Base-by-base conservation (phyloP, 495 filamentous ascomycete genomes). In the Collariella sp. region DNA sequence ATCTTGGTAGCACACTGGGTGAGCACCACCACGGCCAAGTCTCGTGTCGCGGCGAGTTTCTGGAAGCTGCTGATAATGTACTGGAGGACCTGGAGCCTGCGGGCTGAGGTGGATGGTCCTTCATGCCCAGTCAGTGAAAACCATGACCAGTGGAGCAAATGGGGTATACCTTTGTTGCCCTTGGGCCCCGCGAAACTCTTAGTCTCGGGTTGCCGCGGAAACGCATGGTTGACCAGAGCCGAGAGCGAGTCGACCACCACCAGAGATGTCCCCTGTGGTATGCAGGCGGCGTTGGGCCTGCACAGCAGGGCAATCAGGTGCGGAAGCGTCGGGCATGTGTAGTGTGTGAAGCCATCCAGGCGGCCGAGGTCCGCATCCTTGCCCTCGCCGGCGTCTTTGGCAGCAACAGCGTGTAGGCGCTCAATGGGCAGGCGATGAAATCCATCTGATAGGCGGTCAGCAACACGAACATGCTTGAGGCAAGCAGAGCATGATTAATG, bases 231-330 rank as follows among this genome's bases (percentile, higher is more conserved):
- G 56, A 93, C 75, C n/a, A 86, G 72, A 13, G 79, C 81, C 9
- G 88, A 88, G 16, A 93, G 67, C 1, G 83, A 83, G 64, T 93
- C 88, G 59, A 95, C 72, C 10, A 94, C 76, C n/a, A 95, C 59
- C 1, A 95, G 73, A 18, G 68, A 73, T 5, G 84, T 85, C 22
- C 71, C 67, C 29, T 62, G 55, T 0, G 83, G 82, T 15, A 87
- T 78, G 62, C 86, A 83, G 20, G 62, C 62, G 13, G 74, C 57
- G 2, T 80, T 77, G 18, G 86, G 81, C 51, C 83, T 79, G 29
- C 79, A 69, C 31, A 95, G 66, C 5, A 95, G 69, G 2, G 86
- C 85, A 26, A 95, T 72, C 6, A 95, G 70, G 67, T 95, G 90
- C 7, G 91, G 77, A 19, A 96, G 73, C 13, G 73, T 82, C 2